A percentile compares a stretch with the other conserved stretches of the same genome.
These are phyloP conservation scores for Incumbomyces delicatus DNA, from an alignment of 2,329 filamentous ascomycete genomes.

Conservation along the genomic window DNA sequence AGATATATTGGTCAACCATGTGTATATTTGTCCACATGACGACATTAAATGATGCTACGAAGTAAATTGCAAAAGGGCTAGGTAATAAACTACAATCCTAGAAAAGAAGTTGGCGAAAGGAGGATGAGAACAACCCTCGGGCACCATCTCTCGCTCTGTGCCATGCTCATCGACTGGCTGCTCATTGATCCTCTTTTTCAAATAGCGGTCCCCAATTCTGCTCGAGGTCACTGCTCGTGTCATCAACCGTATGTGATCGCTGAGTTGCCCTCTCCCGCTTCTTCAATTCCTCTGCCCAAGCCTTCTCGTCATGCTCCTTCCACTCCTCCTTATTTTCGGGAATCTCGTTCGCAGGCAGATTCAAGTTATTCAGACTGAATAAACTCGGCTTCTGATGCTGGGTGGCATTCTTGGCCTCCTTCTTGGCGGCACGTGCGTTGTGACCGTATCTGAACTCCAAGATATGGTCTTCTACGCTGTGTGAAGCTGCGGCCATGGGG, in stretches of 20 bases:
- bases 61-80: no score
- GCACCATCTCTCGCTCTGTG: no score
- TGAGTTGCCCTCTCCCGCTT: not conserved
- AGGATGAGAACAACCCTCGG: no score
- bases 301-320: not conserved
- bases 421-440: not conserved
- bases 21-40: no score
- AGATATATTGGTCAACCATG: no score
- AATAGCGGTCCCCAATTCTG: no score
- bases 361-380: not conserved
- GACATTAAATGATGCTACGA: no score
- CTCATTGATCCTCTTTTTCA: no score
- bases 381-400: not conserved
- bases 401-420: not conserved
- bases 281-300: conserved; percentile 2
- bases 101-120: no score
- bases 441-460: not conserved
- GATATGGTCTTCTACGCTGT: not conserved
- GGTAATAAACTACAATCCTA: no score
- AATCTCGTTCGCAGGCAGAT: not conserved
- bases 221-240: no score
- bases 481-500: not conserved
- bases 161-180: no score
- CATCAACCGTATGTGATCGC: not conserved
- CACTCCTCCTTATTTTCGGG: not conserved